These are phyloP conservation scores for Marchantia paleacea DNA, from an alignment of 225 moss, liverwort and hornwort species.

Conservation along the genomic window DNA sequence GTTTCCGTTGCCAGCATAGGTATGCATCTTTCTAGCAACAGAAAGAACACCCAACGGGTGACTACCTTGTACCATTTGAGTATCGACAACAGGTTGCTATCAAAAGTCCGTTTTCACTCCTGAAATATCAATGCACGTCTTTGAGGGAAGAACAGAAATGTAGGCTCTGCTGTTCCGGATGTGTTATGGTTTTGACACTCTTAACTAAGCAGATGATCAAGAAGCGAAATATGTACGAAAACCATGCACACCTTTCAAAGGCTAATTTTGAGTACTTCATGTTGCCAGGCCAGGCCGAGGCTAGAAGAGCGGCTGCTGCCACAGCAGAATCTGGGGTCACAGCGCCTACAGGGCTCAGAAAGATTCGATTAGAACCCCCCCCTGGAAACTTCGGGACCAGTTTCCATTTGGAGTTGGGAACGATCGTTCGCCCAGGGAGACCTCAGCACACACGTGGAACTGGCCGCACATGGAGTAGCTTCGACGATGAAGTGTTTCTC, in stretches of 20 bases:
- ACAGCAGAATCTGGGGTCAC: constrained; percentile 10
- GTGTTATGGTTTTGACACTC: background rate
- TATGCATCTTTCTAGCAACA: background rate
- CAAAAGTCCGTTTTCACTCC: background rate
- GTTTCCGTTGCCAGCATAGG: background rate
- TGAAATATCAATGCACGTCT: background rate
- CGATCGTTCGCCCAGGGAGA: constrained; percentile 23
- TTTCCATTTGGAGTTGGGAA: constrained; percentile 22
- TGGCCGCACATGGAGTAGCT: constrained; percentile 51
- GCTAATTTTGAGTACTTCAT: background rate
- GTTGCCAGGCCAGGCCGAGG: constrained; percentile 36
- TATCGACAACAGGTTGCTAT: background rate
- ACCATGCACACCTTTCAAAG: background rate
- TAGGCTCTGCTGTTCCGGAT: background rate
- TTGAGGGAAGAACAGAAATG: background rate
- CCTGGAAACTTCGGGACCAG: constrained; percentile 18
- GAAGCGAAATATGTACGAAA: background rate
- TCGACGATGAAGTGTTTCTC: constrained; percentile 49
- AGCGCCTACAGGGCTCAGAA: constrained; percentile 22
- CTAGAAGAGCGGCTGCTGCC: constrained; percentile 24
- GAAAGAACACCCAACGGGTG: background rate
- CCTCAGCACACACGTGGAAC: constrained; percentile 47
- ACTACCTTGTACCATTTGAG: background rate
- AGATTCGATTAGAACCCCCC: constrained; percentile 45
- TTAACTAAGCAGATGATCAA: background rate